These are phyloP conservation scores for Coix lacrymajobi DNA, from an alignment of 176 grass and related monocot genomes.

Conservation along the genomic window DNA sequence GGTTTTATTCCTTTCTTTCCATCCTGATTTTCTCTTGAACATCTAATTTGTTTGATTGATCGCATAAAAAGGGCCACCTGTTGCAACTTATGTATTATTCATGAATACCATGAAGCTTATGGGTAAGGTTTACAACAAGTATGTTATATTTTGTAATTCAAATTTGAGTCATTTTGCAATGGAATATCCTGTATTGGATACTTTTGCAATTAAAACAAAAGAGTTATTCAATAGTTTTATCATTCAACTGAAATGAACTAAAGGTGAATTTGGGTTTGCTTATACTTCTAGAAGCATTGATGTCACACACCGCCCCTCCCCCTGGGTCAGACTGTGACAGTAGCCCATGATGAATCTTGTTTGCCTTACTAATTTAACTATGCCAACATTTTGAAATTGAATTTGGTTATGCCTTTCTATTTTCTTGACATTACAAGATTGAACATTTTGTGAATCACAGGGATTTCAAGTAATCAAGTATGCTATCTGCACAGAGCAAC, in stretches of 20 bases:
- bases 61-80: not conserved
- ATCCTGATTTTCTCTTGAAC: not conserved
- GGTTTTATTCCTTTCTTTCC: not conserved
- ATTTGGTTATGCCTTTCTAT: not conserved
- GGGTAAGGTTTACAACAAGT: not conserved
- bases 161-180: not conserved
- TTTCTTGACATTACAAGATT: constrained; percentile 13
- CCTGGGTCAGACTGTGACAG: no score
- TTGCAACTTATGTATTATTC: not conserved
- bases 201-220: not conserved
- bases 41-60: not conserved
- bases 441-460: constrained; percentile 9
- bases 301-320: no score
- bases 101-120: not conserved
- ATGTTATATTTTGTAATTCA: not conserved
- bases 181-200: not conserved
- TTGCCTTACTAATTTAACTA: not conserved
- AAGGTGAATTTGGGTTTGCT: not conserved
- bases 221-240: not conserved
- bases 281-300: not conserved
- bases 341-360: not conserved
- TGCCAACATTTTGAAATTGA: not conserved
- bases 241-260: constrained; percentile 4
- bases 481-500: constrained; percentile 36
- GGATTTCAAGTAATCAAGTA: constrained; percentile 27